Base-by-base conservation (phyloP, 176 grass and related monocot genomes). In the Raddia guianensis region DNA sequence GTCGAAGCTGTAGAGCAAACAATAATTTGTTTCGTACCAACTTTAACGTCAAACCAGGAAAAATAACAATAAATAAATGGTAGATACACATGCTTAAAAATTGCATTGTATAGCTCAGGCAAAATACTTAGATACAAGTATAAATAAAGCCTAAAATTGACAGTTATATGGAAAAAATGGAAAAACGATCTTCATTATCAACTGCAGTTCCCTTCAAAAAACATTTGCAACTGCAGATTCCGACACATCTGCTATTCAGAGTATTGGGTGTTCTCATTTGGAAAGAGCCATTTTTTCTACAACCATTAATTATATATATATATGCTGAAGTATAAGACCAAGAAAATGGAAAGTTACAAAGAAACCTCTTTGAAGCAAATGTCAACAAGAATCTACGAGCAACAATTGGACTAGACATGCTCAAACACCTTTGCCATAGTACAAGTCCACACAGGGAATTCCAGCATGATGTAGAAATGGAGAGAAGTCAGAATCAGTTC, bases 401-500 rank as follows among this genome's bases (percentile, higher is more conserved):
- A 64, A 55, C 18, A 45, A 70, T 34, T 56, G 9, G 61, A 57
- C 44, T 63, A 16, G 55, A 76, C 59, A 62, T 49, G 27, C 4
- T 16, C 49, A 61, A 84, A 55, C 89, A 98, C 95, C 95, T 89
- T 93, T 48, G 60, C 95, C 95, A 84, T 98, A 98, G 82, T 93
- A 98, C 72, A 98, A 89, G 66, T 98, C 95, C n/a, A 92, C 46
- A 61, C 86, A 92, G 53, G 95, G 90, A 75, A 98, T 86, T 27
- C 92, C 95, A 86, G 90, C 95, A 84, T 92, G 88, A 80, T 98
- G 95, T 74, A 98, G 64, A 84, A 98, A 98, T 47, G 91, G 77
- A 67, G 92, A 77, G 16, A 98, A 98, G 71, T 98, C 95, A 16
- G 95, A 98, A 93, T 98, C 95, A 85, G 81, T 89, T 93, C 95